These are phyloP conservation scores for Strigomonas culicis DNA, from an alignment of 208 protist species.

Conservation along the genomic window DNA sequence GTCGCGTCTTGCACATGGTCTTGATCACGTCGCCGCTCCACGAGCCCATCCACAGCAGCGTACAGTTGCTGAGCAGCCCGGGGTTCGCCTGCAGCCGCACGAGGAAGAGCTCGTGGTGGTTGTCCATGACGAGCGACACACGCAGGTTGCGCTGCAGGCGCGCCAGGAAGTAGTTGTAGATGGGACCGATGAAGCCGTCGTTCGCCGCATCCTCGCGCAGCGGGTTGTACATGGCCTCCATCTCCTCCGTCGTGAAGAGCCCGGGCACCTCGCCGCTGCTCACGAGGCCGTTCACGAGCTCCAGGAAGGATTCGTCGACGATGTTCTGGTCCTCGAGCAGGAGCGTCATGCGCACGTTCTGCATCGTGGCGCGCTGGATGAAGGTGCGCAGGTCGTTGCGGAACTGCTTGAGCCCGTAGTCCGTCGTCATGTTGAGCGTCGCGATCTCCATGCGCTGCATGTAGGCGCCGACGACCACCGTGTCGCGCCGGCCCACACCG, in stretches of 20 bases:
- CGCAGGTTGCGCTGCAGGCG: slow-evolving; percentile 92
- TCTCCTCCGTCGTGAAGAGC: slow-evolving; percentile 96
- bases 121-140: slow-evolving; percentile 94
- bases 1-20: slow-evolving; percentile 75
- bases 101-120: slow-evolving; percentile 82
- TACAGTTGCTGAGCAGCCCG: slow-evolving; percentile 91
- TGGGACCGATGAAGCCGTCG: slow-evolving; percentile 80
- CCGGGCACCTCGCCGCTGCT: slow-evolving; percentile 93
- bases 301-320: slow-evolving; percentile 95
- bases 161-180: slow-evolving; percentile 81
- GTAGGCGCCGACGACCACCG: slow-evolving; percentile 79
- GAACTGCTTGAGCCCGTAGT: slow-evolving; percentile 91
- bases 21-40: slow-evolving; percentile 89
- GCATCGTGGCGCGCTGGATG: slow-evolving; percentile 72
- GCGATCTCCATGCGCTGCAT: slow-evolving; percentile 86
- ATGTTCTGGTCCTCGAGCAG: slow-evolving; percentile 97
- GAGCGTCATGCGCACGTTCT: slow-evolving; percentile 92
- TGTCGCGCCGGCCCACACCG: slow-evolving; percentile 85
- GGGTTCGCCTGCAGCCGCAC: slow-evolving; percentile 93
- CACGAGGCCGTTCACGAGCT: slow-evolving; percentile 95
- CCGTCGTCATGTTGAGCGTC: slow-evolving; percentile 86
- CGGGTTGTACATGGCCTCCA: slow-evolving; percentile 91
- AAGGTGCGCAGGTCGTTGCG: slow-evolving; percentile 74
- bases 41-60: slow-evolving; percentile 93
- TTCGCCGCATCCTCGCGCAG: slow-evolving; percentile 87